Evolutionary conservation across 495 filamentous ascomycete genomes (phyloP), one percentile per base, ranked within the genome.

Genomic region (Daldinia childiae): DNA sequence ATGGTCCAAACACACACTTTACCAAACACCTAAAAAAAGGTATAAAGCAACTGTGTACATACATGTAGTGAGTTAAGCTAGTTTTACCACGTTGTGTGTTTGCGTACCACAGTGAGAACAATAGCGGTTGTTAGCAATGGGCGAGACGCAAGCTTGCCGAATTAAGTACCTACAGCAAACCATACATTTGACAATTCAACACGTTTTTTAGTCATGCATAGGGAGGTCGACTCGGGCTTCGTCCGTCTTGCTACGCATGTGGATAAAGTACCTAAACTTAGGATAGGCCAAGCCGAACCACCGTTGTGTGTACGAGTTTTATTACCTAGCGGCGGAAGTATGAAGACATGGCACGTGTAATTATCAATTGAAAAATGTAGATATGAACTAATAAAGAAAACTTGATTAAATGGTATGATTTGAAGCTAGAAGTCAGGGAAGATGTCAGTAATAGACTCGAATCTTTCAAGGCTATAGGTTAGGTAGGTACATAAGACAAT

Each of bases 401-500:
- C n/a, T n/a, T n/a, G n/a, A n/a, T n/a, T n/a, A n/a, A n/a, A n/a
- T n/a, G n/a, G n/a, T n/a, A n/a, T n/a, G n/a, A n/a, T n/a, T 48
- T 17, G 17, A 48, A 48, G 8, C 24, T 17, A 11, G 36, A 52
- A 41, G 30, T 55, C 32, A 64, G 32, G 60, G 60, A 64, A 52
- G 54, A 51, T 1, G 32, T 14, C 48, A 27, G 58, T 55, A 69
- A 41, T 45, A 36, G 48, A 56, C 45, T 60, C 54, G 29, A 64
- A n/a, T 51, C 51, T 8, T 4, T 59, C 51, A 39, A 38, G 39
- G 27, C 58, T 34, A n/a, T n/a, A n/a, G n/a, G n/a, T n/a, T n/a
- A n/a, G n/a, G n/a, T n/a, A n/a, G n/a, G n/a, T n/a, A 30, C 29
- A 32, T 34, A 48, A 27, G 6, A 29, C 26, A 54, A 52, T 27